These are phyloP conservation scores for Leccinum griseonigrum DNA, from an alignment of 1,284 basidiomycete species.

Conservation along the genomic window DNA sequence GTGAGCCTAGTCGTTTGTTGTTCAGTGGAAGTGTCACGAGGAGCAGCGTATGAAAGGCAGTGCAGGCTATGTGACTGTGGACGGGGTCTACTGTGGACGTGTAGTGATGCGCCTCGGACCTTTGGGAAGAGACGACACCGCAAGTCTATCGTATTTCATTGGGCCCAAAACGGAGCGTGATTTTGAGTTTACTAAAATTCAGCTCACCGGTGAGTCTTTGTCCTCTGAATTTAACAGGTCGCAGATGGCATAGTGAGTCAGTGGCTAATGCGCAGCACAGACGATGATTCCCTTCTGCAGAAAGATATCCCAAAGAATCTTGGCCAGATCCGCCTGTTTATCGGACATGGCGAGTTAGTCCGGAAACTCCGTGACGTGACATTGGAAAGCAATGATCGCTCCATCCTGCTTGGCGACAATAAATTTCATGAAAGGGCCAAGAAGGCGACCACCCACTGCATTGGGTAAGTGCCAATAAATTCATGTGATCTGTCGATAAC, in stretches of 20 bases:
- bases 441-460: constrained; percentile 15
- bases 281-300: constrained; percentile 21
- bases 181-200: constrained; percentile 16
- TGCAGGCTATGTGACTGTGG: background rate
- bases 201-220: constrained; percentile 13
- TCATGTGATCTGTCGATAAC: background rate
- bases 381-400: background rate
- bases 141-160: background rate
- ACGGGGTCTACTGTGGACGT: background rate
- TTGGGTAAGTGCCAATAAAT: constrained; percentile 1
- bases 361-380: background rate
- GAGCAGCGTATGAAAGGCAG: background rate
- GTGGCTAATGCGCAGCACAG: constrained; percentile 3
- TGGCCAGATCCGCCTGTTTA: constrained; percentile 11
- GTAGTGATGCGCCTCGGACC: fast-evolving
- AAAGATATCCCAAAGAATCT: constrained; percentile 5
- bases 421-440: constrained; percentile 13
- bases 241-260: background rate
- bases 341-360: background rate
- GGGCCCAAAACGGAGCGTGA: background rate
- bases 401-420: background rate
- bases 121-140: background rate
- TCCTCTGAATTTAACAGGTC: background rate
- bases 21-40: constrained; percentile 8
- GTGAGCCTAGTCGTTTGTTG: constrained; percentile 10